Evolutionary conservation across 2,329 filamentous ascomycete genomes (phyloP).

Genomic region (Metarhizium sp.): DNA sequence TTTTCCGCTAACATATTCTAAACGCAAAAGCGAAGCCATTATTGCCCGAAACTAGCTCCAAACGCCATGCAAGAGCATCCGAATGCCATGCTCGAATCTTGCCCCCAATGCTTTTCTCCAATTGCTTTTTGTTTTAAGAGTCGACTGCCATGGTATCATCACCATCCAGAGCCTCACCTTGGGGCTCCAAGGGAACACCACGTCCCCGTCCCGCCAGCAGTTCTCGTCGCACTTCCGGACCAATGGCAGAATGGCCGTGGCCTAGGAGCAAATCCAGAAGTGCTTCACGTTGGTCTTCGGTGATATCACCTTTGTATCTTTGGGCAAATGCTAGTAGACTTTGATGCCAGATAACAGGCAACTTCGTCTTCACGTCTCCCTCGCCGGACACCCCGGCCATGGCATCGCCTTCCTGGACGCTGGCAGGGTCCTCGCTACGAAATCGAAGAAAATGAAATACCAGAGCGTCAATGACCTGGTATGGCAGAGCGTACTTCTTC

Average conservation of each 20-base stretch:
- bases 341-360: constrained; percentile 96
- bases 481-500: constrained; percentile 94
- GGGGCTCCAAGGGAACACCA: constrained; percentile 57
- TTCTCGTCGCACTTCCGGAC: constrained; percentile 83
- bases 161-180: constrained; percentile 50
- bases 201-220: constrained; percentile 79
- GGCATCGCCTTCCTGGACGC: constrained; percentile 40
- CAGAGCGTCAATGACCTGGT: constrained; percentile 85
- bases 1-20: not conserved
- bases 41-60: constrained; percentile 2
- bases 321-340: constrained; percentile 86
- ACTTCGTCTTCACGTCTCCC: constrained; percentile 47
- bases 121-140: constrained; percentile 14
- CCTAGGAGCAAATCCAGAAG: constrained; percentile 77
- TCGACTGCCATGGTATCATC: constrained; percentile 89
- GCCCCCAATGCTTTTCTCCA: not conserved
- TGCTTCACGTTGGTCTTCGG: constrained; percentile 87
- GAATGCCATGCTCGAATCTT: constrained; percentile 5
- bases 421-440: constrained; percentile 56
- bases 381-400: constrained; percentile 37
- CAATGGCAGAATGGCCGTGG: constrained; percentile 79
- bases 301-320: constrained; percentile 91
- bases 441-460: constrained; percentile 97
- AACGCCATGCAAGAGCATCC: constrained; percentile 13
- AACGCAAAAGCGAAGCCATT: not conserved